Percentiles rank a stretch among this genome's conserved stretches.
Conservation (phyloP, 1,139 yeast species). For the Hemisphaericaspora subhashii region DNA sequence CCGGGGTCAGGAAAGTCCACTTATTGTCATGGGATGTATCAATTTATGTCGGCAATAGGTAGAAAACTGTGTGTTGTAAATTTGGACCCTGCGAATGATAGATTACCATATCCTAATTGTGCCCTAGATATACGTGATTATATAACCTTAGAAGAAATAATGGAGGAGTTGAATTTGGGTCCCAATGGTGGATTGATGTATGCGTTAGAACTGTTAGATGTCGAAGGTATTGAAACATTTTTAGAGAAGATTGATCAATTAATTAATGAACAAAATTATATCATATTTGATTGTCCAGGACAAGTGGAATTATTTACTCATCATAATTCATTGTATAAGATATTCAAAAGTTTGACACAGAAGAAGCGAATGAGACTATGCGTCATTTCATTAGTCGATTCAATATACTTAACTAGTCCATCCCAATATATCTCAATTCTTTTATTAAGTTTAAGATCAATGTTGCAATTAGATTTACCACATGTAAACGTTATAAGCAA, state of each 20-base stretch:
- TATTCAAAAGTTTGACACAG: slow-evolving; percentile 38
- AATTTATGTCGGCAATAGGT: slow-evolving; percentile 91
- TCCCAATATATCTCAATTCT: slow-evolving; percentile 88
- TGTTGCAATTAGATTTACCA: slow-evolving; percentile 48
- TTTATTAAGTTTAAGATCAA: slow-evolving; percentile 72
- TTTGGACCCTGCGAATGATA: slow-evolving; percentile 93
- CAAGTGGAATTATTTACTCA: slow-evolving; percentile 51
- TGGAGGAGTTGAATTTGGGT: slow-evolving; percentile 79
- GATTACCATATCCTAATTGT: slow-evolving; percentile 69
- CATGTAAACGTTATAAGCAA: slow-evolving; percentile 66
- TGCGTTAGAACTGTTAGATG: slow-evolving; percentile 70
- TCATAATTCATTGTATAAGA: slow-evolving; percentile 38
- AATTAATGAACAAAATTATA: slow-evolving; percentile 60
- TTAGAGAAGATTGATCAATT: slow-evolving; percentile 57
- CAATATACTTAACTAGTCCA: slow-evolving; percentile 81
- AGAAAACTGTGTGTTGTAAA: slow-evolving; percentile 80
- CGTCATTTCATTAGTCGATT: slow-evolving; percentile 85
- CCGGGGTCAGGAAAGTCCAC: slow-evolving; percentile 98
- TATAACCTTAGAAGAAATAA: slow-evolving; percentile 83
- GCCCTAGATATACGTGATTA: slow-evolving; percentile 87
- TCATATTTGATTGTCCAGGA: slow-evolving; percentile 83
- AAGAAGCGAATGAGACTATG: slow-evolving; percentile 70
- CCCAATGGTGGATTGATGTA: slow-evolving; percentile 95
- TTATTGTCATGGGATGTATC: slow-evolving; percentile 87
- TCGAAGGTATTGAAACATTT: slow-evolving; percentile 53